phyloP scores from a whole-genome alignment of 257 asterid genomes.

The Nicotiana noctiflora region DNA sequence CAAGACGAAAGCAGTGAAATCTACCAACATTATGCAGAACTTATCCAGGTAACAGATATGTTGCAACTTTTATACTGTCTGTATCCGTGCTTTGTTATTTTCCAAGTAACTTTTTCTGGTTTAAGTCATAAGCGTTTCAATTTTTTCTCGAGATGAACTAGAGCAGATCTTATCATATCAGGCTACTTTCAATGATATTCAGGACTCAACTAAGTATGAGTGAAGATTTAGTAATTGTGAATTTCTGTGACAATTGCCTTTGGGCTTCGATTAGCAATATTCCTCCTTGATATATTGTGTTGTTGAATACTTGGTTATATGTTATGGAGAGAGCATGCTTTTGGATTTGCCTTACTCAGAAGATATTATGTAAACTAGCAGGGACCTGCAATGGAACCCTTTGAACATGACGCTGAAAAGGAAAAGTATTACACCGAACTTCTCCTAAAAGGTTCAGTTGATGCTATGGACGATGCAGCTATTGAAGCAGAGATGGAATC shows the following conservation, averaged over 20 bases:
- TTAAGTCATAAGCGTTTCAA: neutral
- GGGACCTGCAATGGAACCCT: conserved; percentile 88
- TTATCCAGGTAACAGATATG: conserved; percentile 57
- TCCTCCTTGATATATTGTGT: neutral
- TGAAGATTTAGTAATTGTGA: neutral
- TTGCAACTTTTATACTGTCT: neutral
- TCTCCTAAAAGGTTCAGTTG: conserved; percentile 42
- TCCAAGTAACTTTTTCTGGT: neutral
- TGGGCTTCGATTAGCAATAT: neutral
- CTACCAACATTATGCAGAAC: conserved; percentile 86
- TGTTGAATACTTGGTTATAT: neutral
- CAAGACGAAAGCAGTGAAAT: conserved; percentile 78
- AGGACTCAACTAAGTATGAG: neutral
- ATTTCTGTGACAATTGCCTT: neutral
- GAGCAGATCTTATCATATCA: neutral
- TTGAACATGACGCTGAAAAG: conserved; percentile 60
- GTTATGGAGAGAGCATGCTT: neutral
- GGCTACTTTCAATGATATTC: neutral
- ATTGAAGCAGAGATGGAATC: conserved; percentile 74
- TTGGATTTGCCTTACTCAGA: neutral
- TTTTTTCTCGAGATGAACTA: neutral
- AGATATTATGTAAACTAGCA: conserved; percentile 21
- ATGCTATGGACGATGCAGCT: conserved; percentile 50
- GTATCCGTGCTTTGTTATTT: neutral
- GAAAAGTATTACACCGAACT: conserved; percentile 65